A percentile compares a stretch with the other conserved stretches of the same genome.
Conservation (phyloP, 2,329 filamentous ascomycete species). For the Xylaria sp. region DNA sequence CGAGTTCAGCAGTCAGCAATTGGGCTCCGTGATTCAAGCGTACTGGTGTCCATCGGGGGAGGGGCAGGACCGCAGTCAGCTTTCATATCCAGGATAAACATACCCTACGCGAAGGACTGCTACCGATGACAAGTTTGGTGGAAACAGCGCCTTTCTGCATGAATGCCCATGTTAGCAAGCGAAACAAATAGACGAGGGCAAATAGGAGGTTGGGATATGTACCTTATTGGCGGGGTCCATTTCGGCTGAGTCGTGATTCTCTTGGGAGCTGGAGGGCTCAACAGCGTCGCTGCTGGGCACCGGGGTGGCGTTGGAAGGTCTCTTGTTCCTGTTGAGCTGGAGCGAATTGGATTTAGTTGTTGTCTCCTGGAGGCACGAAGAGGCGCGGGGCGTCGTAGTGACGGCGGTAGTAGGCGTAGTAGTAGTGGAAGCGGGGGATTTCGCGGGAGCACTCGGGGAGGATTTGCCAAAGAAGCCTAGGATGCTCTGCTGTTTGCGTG, state of each 20-base stretch:
- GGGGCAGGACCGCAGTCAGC: not conserved
- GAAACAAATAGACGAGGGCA: conserved; percentile 57
- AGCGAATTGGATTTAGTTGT: conserved; percentile 60
- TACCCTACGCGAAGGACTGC: conserved; percentile 86
- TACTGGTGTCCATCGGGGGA: too few species aligned
- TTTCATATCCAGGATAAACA: conserved; percentile 31
- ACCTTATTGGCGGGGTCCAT: conserved; percentile 54
- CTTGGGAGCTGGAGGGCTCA: conserved; percentile 74
- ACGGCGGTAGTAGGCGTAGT: conserved; percentile 37
- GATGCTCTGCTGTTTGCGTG: conserved; percentile 78
- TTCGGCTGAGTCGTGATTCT: conserved; percentile 64
- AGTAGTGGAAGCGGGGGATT: conserved; percentile 45
- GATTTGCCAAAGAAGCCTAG: conserved; percentile 82
- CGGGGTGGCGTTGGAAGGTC: conserved; percentile 69
- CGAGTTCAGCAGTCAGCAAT: conserved; percentile 1
- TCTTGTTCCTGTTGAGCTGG: conserved; percentile 51
- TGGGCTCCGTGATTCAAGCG: not conserved
- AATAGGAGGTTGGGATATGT: conserved; percentile 60
- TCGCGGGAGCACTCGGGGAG: conserved; percentile 40
- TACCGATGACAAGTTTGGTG: conserved; percentile 58
- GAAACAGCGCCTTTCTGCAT: conserved; percentile 55
- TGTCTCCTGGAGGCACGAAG: conserved; percentile 59
- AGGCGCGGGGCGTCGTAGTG: conserved; percentile 13
- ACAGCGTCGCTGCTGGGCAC: conserved; percentile 82
- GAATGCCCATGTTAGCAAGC: conserved; percentile 54